These are phyloP conservation scores for Kewa caespitosa DNA, from an alignment of 179 eudicot genomes.

Conservation along the genomic window DNA sequence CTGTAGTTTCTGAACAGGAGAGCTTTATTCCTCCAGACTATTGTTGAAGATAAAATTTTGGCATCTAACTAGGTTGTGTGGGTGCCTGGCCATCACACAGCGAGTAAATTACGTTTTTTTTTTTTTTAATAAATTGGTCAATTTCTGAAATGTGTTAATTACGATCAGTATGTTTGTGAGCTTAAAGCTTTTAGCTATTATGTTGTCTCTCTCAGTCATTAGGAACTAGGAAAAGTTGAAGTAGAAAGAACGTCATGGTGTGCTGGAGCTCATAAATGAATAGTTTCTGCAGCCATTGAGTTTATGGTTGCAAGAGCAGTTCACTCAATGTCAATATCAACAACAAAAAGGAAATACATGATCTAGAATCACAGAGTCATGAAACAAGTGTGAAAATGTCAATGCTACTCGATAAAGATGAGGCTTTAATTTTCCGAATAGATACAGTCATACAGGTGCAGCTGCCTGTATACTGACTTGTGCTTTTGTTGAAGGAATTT, in stretches of 20 bases:
- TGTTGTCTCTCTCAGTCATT: neutral
- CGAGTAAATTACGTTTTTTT: neutral
- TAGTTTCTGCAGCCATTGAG: neutral
- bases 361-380: neutral
- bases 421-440: neutral
- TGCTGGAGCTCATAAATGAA: neutral
- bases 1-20: neutral
- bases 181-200: neutral
- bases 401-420: neutral
- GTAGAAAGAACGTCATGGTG: neutral
- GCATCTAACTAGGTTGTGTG: too few species aligned
- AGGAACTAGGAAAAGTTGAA: neutral
- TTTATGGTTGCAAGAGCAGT: neutral
- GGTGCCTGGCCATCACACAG: neutral
- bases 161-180: neutral
- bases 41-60: too few species aligned
- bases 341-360: neutral
- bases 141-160: neutral
- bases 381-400: neutral
- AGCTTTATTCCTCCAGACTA: neutral
- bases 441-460: neutral
- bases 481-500: neutral
- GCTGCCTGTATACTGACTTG: neutral
- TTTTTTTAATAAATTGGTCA: neutral
- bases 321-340: neutral